Conservation (phyloP, 225 moss, liverwort and hornwort genomes). For the Ulota crispa region DNA sequence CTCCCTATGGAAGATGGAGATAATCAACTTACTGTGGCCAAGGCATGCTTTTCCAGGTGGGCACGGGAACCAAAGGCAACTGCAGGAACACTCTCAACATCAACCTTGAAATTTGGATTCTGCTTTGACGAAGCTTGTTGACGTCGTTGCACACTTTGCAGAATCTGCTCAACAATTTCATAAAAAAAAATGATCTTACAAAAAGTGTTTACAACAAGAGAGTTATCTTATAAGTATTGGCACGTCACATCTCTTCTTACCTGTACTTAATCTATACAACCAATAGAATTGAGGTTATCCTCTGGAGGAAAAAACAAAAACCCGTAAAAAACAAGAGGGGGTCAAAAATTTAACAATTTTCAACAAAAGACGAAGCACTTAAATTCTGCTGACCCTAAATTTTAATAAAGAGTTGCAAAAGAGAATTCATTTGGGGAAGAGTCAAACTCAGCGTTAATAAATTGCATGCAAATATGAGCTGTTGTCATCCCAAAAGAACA, state of each 20-base stretch:
- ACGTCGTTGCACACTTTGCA: conserved; percentile 33
- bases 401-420: too few species aligned
- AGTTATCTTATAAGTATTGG: neutral
- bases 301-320: neutral
- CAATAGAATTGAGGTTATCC: neutral
- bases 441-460: neutral
- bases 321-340: neutral
- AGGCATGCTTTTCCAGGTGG: conserved; percentile 83
- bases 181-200: conserved; percentile 8
- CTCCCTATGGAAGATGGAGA: neutral
- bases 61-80: conserved; percentile 92
- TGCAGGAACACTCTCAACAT: conserved; percentile 48
- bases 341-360: neutral
- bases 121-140: conserved; percentile 29
- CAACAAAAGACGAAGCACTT: neutral
- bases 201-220: neutral
- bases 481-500: neutral
- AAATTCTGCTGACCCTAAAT: too few species aligned
- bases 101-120: conserved; percentile 22
- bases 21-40: conserved; percentile 67
- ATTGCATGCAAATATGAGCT: neutral
- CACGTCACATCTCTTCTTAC: neutral
- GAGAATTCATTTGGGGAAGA: too few species aligned
- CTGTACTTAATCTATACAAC: neutral
- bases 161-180: conserved; percentile 43